Evolutionary conservation across 345 rosid genomes (phyloP).

Genomic region (Microcos paniculata): DNA sequence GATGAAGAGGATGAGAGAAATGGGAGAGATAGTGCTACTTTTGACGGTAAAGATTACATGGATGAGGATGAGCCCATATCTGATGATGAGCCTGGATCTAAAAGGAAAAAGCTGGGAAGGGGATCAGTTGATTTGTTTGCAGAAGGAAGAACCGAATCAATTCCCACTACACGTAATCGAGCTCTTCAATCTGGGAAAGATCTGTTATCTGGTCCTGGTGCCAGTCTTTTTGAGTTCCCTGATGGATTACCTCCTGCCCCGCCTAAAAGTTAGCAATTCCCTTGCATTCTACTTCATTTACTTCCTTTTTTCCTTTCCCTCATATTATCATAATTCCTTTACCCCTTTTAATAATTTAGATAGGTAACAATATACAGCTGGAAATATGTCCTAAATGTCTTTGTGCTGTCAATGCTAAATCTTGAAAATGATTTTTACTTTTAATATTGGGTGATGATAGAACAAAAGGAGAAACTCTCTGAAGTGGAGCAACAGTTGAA

Average conservation of each 20-base stretch:
- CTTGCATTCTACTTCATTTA: not conserved
- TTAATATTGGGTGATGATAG: slow-evolving; percentile 28
- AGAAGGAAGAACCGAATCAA: slow-evolving; percentile 41
- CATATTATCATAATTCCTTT: not conserved
- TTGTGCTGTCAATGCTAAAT: not conserved
- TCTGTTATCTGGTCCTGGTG: slow-evolving; percentile 32
- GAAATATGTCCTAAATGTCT: not conserved
- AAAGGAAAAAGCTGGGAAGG: slow-evolving; percentile 40
- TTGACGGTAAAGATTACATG: slow-evolving; percentile 27
- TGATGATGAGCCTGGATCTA: slow-evolving; percentile 33
- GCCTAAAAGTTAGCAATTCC: slow-evolving; percentile 55
- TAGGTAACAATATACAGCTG: not conserved
- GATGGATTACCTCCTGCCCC: slow-evolving; percentile 67
- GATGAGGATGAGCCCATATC: slow-evolving; percentile 40
- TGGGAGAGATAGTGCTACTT: slow-evolving; percentile 26
- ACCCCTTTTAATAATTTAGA: not conserved
- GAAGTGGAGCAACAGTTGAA: slow-evolving; percentile 73
- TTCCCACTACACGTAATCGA: slow-evolving; percentile 54
- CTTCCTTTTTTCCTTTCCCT: not conserved
- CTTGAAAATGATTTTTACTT: not conserved
- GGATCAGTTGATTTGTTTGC: slow-evolving; percentile 34
- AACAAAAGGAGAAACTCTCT: slow-evolving; percentile 68
- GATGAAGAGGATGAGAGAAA: slow-evolving; percentile 32
- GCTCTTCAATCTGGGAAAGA: slow-evolving; percentile 60
- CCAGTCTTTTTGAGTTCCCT: slow-evolving; percentile 54